A percentile compares a stretch with the other conserved stretches of the same genome.
Evolutionary conservation across 2,329 filamentous ascomycete genomes (phyloP).

Genomic region (Alternaria triticimaculans): DNA sequence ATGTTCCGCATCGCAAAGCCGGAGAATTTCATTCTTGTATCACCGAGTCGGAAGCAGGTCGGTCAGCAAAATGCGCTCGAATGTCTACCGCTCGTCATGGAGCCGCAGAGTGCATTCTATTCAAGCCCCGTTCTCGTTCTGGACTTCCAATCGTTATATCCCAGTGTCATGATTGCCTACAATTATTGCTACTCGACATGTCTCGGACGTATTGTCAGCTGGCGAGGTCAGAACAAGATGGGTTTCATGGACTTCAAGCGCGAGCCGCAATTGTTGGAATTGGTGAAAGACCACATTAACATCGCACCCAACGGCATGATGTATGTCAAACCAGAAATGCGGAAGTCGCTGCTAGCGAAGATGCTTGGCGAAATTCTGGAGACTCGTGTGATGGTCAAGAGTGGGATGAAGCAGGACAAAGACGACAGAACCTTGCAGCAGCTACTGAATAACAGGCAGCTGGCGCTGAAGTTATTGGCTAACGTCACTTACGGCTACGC

Average conservation of each 20-base stretch:
- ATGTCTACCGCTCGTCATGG: slow-evolving; percentile 95
- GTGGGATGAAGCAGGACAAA: slow-evolving; percentile 92
- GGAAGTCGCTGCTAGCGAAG: slow-evolving; percentile 90
- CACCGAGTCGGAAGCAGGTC: slow-evolving; percentile 89
- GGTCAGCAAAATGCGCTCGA: slow-evolving; percentile 93
- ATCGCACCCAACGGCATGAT: slow-evolving; percentile 96
- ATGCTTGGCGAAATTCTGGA: slow-evolving; percentile 97
- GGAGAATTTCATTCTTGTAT: slow-evolving; percentile 89
- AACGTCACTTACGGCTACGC: slow-evolving; percentile 99
- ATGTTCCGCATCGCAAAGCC: slow-evolving; percentile 99
- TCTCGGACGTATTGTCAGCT: slow-evolving; percentile 81
- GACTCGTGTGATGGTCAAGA: slow-evolving; percentile 97
- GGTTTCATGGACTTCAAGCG: slow-evolving; percentile 88
- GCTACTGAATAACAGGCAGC: slow-evolving; percentile 88
- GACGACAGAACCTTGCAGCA: slow-evolving; percentile 85
- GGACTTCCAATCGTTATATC: slow-evolving; percentile 95
- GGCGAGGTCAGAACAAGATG: slow-evolving; percentile 94
- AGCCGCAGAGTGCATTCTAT: slow-evolving; percentile 94
- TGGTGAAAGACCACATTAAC: slow-evolving; percentile 86
- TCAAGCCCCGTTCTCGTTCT: slow-evolving; percentile 86
- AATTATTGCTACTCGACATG: slow-evolving; percentile 99
- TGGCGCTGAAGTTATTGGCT: slow-evolving; percentile 94
- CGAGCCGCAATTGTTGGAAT: slow-evolving; percentile 73
- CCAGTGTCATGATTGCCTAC: slow-evolving; percentile 98
- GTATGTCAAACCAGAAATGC: slow-evolving; percentile 83